phyloP scores from a whole-genome alignment of 305 asterid genomes.

The Rubia peregrina region DNA sequence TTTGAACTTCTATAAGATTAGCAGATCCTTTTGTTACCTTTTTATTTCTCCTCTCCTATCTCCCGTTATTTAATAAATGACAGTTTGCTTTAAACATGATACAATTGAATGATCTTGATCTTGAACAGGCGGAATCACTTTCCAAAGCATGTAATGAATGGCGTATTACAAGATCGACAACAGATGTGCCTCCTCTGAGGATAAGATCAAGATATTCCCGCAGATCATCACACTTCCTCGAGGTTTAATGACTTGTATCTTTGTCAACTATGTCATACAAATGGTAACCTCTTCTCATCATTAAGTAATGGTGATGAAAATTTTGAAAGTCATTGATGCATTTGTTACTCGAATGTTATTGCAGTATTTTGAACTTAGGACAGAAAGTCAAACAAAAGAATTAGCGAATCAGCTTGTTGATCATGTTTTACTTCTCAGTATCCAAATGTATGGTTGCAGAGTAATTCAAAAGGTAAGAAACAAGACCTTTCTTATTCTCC shows the following conservation, averaged over 20 bases:
- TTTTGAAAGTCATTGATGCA: slow-evolving; percentile 7
- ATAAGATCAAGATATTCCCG: slow-evolving; percentile 55
- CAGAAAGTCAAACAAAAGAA: slow-evolving; percentile 62
- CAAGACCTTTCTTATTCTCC: slow-evolving; percentile 13
- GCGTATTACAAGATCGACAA: too few species aligned
- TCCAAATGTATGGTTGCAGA: slow-evolving; percentile 96
- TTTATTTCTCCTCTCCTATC: too few species aligned
- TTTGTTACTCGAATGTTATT: slow-evolving; percentile 15
- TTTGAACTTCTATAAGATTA: too few species aligned
- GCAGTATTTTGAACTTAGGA: slow-evolving; percentile 87
- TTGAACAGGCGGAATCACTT: too few species aligned
- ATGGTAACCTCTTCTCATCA: slow-evolving; percentile 37
- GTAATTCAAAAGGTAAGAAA: slow-evolving; percentile 80
- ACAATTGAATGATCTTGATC: too few species aligned
- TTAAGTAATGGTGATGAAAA: slow-evolving; percentile 4
- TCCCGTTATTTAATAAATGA: too few species aligned
- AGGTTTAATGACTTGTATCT: slow-evolving; percentile 65
- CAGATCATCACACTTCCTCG: slow-evolving; percentile 64
- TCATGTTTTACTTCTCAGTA: slow-evolving; percentile 74
- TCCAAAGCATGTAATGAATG: too few species aligned
- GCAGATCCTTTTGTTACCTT: too few species aligned
- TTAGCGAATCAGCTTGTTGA: slow-evolving; percentile 61
- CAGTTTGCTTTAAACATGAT: too few species aligned
- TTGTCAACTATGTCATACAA: slow-evolving; percentile 86
- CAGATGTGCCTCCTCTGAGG: slow-evolving; percentile 42